Base-by-base conservation (phyloP, 768 basidiomycete species). In the Boletellus ananas region DNA sequence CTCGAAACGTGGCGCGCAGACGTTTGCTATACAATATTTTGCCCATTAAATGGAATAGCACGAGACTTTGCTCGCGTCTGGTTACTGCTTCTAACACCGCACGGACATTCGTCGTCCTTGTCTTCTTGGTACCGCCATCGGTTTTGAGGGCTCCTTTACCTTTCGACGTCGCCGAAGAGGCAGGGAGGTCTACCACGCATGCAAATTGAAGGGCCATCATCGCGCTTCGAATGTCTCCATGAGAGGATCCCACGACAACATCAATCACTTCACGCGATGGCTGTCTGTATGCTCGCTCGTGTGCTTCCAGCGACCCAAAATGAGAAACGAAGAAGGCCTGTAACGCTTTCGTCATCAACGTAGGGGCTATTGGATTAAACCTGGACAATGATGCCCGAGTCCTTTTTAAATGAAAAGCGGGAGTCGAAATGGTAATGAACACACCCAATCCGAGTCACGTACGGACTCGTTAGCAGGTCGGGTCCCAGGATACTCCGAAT, bases 21-120 rank as follows among this genome's bases (percentile, higher is more conserved):
- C 96, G 83, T 69, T 98, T 99, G 67, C 95, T 97, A 64, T 96
- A 98, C 42, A 98, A 66, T 1, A 98, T 80, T 70, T 90, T 95
- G 14, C 96, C 96, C 43, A 99, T 73, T 16, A 97, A 69, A 69
- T 97, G 96, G 64, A 99, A 99, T 44, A 99, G 70, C 10, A 81
- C 83, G 14, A 99, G 72, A 52, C 83, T 89, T 59, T 92, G 87
- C 61, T 99, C 96, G 47, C 91, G 74, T 50, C 85, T 72, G 18
- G 91, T 90, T 1, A 93, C 77, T 1, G 83, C 80, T 58, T 92
- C 87, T 55, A 96, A 63, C 14, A 85, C 66, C 4, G 71, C 66
- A 12, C 68, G 65, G 0, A 57, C 56, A 21, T 36, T 57, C 4
- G 61, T 11, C 50, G 58, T 42, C 50, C 53, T 35, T 34, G 43